A percentile compares a stretch with the other conserved stretches of the same genome.
phyloP scores from a whole-genome alignment of 345 rosid species.

The Euclidium syriacum region DNA sequence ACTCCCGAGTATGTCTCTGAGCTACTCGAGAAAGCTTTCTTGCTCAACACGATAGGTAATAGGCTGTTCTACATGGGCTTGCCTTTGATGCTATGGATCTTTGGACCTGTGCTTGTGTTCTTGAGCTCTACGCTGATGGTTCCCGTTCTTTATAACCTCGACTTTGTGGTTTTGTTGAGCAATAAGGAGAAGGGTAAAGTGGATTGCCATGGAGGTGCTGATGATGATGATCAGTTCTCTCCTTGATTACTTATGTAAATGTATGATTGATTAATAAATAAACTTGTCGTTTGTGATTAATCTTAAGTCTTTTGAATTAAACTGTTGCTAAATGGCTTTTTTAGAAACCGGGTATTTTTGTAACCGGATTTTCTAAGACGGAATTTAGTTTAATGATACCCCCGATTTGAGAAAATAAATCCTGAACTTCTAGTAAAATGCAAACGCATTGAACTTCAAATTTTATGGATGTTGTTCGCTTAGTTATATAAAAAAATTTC shows the following conservation, averaged over 20 bases:
- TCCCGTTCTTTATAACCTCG: constrained; percentile 73
- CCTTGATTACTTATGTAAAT: constrained; percentile 9
- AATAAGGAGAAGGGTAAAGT: constrained; percentile 26
- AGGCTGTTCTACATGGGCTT: constrained; percentile 70
- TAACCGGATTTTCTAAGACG: neutral
- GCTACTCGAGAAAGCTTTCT: constrained; percentile 63
- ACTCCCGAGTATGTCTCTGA: constrained; percentile 52
- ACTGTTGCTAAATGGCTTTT: constrained; percentile 4
- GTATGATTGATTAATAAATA: neutral
- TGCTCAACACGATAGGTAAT: constrained; percentile 75
- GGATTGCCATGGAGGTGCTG: constrained; percentile 25
- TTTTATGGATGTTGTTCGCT: too few relatives aligned
- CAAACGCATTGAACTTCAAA: too few relatives aligned
- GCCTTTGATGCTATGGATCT: constrained; percentile 84
- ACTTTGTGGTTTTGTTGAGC: constrained; percentile 38
- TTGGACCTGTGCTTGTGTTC: constrained; percentile 79
- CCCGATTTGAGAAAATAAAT: too few relatives aligned
- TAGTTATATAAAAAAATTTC: too few relatives aligned
- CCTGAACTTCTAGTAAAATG: too few relatives aligned
- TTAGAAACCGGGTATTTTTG: neutral
- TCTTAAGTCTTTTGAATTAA: neutral
- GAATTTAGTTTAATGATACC: neutral
- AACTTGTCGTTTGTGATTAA: neutral
- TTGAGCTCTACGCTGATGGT: constrained; percentile 52
- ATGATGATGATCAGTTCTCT: constrained; percentile 17